Percentiles rank a stretch among this genome's conserved stretches.
Conservation (phyloP, 2,329 filamentous ascomycete genomes). For the Beauveria sp. region DNA sequence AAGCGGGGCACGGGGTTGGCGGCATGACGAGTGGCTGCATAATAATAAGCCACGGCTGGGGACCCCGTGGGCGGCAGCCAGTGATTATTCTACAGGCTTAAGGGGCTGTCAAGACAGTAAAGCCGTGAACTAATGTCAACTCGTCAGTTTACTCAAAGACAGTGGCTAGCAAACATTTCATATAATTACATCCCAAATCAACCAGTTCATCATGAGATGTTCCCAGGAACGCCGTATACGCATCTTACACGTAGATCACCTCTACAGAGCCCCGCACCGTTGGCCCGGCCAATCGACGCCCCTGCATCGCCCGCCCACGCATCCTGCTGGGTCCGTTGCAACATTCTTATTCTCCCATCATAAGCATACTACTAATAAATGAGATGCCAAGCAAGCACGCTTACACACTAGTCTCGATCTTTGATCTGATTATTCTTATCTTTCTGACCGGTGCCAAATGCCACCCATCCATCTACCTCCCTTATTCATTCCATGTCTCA, state of each 20-base stretch:
- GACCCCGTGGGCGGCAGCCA: neutral
- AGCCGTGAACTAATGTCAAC: too few relatives aligned
- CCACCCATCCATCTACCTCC: neutral
- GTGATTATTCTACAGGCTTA: neutral
- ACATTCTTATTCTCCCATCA: conserved; percentile 7
- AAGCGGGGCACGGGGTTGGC: neutral
- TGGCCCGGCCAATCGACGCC: neutral
- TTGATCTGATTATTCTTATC: neutral
- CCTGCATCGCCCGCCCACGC: neutral
- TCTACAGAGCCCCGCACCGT: neutral
- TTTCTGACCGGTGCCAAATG: neutral
- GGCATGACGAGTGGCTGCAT: conserved; percentile 3
- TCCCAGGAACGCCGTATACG: neutral
- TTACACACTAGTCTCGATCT: conserved; percentile 3
- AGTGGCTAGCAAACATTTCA: too few relatives aligned
- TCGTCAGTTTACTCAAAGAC: too few relatives aligned
- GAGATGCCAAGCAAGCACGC: conserved; percentile 7
- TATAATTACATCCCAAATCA: too few relatives aligned
- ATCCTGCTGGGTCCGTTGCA: conserved; percentile 2
- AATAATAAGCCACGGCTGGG: conserved; percentile 5
- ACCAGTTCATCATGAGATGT: too few relatives aligned
- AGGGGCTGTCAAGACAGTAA: neutral
- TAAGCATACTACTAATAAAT: conserved; percentile 11
- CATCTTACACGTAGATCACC: neutral
- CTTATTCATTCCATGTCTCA: conserved; percentile 1